phyloP scores from a whole-genome alignment of 345 rosid species.

The Salix udensis region DNA sequence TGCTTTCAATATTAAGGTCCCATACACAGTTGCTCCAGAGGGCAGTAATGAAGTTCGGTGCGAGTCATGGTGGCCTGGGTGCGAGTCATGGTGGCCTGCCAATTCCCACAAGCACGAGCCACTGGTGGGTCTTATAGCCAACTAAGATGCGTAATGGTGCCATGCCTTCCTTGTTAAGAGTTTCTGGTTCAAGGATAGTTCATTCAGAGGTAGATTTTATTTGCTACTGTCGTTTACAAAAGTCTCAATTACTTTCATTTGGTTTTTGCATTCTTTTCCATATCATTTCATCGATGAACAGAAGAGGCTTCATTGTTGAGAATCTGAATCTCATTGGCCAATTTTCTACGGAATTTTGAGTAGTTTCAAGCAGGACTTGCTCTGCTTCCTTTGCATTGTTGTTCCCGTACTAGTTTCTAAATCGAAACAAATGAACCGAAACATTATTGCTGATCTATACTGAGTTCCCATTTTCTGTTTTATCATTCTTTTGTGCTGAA shows the following conservation, averaged over 20 bases:
- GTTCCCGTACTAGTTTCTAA: not conserved
- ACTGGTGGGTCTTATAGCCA: conserved; percentile 25
- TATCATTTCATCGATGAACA: not conserved
- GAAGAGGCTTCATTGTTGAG: not conserved
- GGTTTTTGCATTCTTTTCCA: not conserved
- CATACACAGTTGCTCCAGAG: conserved; percentile 8
- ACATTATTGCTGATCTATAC: not conserved
- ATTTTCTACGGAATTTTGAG: not conserved
- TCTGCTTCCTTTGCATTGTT: not conserved
- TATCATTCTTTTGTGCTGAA: not conserved
- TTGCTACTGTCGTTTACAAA: not conserved
- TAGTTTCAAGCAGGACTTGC: not conserved
- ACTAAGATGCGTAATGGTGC: conserved; percentile 17
- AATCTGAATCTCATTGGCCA: not conserved
- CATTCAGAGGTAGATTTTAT: not conserved
- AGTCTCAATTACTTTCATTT: not conserved
- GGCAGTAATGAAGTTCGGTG: conserved; percentile 19
- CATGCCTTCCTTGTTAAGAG: not conserved
- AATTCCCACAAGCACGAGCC: conserved; percentile 22
- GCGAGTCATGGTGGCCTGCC: conserved; percentile 19
- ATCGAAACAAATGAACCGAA: not conserved
- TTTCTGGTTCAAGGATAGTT: not conserved
- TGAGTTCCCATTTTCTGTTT: not conserved
- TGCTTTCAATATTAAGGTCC: conserved; percentile 18
- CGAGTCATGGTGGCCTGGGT: conserved; percentile 20